A percentile compares a stretch with the other conserved stretches of the same genome.
Evolutionary conservation across 768 basidiomycete species (phyloP).

Genomic region (Lentinula edodes): DNA sequence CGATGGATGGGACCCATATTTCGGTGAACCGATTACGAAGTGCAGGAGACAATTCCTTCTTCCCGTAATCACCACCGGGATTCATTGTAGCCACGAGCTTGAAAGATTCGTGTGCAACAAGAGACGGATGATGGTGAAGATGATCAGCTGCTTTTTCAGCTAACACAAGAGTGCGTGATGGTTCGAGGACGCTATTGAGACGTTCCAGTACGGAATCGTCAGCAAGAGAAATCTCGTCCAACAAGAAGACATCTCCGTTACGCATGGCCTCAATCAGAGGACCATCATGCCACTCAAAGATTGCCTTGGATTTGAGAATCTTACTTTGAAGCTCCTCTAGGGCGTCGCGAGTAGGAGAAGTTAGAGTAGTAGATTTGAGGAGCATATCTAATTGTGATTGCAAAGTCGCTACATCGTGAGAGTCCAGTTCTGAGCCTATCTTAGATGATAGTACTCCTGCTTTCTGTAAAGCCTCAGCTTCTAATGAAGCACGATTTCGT

Average conservation of each 20-base stretch:
- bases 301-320: constrained; percentile 52
- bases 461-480: constrained; percentile 45
- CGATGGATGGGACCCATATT: constrained; percentile 93
- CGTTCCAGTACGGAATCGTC: constrained; percentile 98
- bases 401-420: constrained; percentile 9
- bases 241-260: constrained; percentile 75
- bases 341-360: constrained; percentile 21
- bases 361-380: constrained; percentile 17
- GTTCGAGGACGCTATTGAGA: constrained; percentile 95
- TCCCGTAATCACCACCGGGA: constrained; percentile 97
- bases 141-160: constrained; percentile 87
- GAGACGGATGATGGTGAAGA: constrained; percentile 50
- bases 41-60: constrained; percentile 97
- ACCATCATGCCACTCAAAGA: constrained; percentile 97
- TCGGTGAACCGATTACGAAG: constrained; percentile 97
- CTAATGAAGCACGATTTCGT: constrained; percentile 60
- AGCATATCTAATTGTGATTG: constrained; percentile 13
- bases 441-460: constrained; percentile 33
- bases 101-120: constrained; percentile 66
- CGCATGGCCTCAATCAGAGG: constrained; percentile 94
- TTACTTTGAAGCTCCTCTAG: constrained; percentile 39
- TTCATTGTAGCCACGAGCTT: constrained; percentile 98
- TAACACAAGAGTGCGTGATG: constrained; percentile 79
- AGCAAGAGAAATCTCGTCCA: constrained; percentile 96
- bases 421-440: constrained; percentile 29